Percentiles rank a stretch among this genome's conserved stretches.
These are phyloP conservation scores for Diplodia scrobiculata DNA, from an alignment of 2,329 filamentous ascomycete species.

Conservation along the genomic window DNA sequence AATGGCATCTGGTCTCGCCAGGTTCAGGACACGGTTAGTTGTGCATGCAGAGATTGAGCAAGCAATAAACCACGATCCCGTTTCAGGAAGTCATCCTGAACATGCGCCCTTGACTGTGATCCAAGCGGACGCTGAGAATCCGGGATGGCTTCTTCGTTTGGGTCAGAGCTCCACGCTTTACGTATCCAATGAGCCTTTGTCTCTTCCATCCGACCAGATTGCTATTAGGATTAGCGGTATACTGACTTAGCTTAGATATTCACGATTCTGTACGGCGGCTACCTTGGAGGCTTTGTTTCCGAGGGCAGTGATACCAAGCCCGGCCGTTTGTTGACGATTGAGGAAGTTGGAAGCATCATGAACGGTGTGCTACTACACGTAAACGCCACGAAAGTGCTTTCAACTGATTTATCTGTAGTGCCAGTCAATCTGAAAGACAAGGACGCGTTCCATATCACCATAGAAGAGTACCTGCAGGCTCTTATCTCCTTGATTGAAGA, in stretches of 20 bases:
- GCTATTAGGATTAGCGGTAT: not conserved
- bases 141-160: not conserved
- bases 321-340: constrained; percentile 77
- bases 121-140: not conserved
- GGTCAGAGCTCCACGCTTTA: no score
- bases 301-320: constrained; percentile 55
- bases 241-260: constrained; percentile 51
- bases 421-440: constrained; percentile 87
- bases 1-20: constrained; percentile 83
- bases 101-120: not conserved
- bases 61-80: constrained; percentile 38
- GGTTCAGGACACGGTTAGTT: constrained; percentile 74
- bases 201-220: not conserved
- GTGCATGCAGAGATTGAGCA: constrained; percentile 25
- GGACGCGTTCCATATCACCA: constrained; percentile 91
- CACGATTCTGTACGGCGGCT: constrained; percentile 65
- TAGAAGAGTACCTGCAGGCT: constrained; percentile 93
- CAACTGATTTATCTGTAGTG: constrained; percentile 55
- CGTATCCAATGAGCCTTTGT: no score
- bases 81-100: not conserved
- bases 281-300: constrained; percentile 72
- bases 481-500: constrained; percentile 88
- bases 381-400: not conserved
- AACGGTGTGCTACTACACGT: constrained; percentile 59
- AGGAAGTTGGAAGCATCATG: constrained; percentile 79